Evolutionary conservation across 768 basidiomycete genomes (phyloP).

Genomic region (Boletellus emodensis): DNA sequence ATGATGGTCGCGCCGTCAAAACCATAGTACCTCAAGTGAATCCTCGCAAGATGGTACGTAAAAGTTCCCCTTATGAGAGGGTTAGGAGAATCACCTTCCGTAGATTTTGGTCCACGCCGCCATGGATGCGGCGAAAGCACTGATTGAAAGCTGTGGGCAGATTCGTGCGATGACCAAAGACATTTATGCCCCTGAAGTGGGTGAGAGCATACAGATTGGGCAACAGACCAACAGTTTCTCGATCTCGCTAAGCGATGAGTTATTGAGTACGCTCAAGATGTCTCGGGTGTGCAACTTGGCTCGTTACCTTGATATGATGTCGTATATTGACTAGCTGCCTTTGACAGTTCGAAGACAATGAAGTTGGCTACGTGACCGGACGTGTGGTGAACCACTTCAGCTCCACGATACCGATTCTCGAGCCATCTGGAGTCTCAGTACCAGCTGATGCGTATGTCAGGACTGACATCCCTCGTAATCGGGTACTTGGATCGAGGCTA

Average conservation of each 20-base stretch:
- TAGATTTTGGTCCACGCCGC: constrained; percentile 90
- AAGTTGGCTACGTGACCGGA: constrained; percentile 89
- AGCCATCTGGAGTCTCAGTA: constrained; percentile 48
- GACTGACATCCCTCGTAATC: constrained; percentile 31
- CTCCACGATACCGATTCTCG: constrained; percentile 85
- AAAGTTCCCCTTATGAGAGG: background rate
- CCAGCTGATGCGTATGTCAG: constrained; percentile 20
- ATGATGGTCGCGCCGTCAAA: constrained; percentile 95
- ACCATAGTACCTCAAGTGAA: constrained; percentile 96
- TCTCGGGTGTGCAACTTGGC: constrained; percentile 62
- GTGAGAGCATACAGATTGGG: constrained; percentile 86
- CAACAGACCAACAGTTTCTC: constrained; percentile 96
- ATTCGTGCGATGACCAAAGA: constrained; percentile 91
- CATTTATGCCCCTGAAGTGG: constrained; percentile 71
- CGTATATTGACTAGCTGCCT: constrained; percentile 2
- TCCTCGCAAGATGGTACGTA: constrained; percentile 84
- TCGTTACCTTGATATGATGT: background rate
- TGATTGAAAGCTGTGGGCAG: constrained; percentile 77
- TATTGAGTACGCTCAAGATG: constrained; percentile 76
- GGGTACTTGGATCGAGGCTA: constrained; percentile 62
- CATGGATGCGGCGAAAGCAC: constrained; percentile 56
- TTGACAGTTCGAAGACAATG: constrained; percentile 91
- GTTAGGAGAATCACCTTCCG: background rate
- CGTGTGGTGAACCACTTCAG: constrained; percentile 81
- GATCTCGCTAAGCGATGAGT: constrained; percentile 86